phyloP scores from a whole-genome alignment of 495 filamentous ascomycete species.

The Hypoxylon fragiforme region DNA sequence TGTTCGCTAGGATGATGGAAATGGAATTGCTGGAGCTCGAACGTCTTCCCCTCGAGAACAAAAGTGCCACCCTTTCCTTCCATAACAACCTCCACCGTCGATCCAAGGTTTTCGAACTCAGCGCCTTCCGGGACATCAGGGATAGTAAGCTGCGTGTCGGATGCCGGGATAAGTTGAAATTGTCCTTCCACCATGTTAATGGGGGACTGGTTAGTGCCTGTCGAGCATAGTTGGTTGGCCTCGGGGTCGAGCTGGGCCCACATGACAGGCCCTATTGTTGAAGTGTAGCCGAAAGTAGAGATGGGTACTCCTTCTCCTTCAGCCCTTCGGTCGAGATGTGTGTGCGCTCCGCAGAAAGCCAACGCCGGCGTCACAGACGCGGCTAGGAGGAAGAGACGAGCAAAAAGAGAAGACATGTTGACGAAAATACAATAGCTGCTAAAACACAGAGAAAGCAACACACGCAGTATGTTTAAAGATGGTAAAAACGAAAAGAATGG shows the following conservation, averaged over 20 bases:
- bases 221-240: conserved; percentile 53
- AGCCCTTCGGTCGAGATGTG: conserved; percentile 43
- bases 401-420: conserved; percentile 19
- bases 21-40: conserved; percentile 66
- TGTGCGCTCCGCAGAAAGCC: conserved; percentile 34
- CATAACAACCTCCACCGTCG: conserved; percentile 60
- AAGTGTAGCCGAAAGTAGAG: conserved; percentile 55
- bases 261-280: conserved; percentile 56
- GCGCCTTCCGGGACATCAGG: conserved; percentile 44
- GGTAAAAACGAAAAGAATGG: not conserved
- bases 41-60: conserved; percentile 50
- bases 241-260: conserved; percentile 57
- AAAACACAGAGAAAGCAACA: not conserved
- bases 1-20: conserved; percentile 74
- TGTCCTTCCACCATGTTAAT: conserved; percentile 56
- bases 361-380: conserved; percentile 32
- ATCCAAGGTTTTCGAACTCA: conserved; percentile 62
- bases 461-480: not conserved
- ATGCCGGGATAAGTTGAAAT: conserved; percentile 45
- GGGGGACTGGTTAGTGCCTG: conserved; percentile 63
- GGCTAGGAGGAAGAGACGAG: conserved; percentile 31
- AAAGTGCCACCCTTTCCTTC: conserved; percentile 44
- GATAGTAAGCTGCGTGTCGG: conserved; percentile 39
- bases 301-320: conserved; percentile 37
- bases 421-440: conserved; percentile 5